These are phyloP conservation scores for Umbellularia californica DNA, from an alignment of 164 flowering plant species.

Conservation along the genomic window DNA sequence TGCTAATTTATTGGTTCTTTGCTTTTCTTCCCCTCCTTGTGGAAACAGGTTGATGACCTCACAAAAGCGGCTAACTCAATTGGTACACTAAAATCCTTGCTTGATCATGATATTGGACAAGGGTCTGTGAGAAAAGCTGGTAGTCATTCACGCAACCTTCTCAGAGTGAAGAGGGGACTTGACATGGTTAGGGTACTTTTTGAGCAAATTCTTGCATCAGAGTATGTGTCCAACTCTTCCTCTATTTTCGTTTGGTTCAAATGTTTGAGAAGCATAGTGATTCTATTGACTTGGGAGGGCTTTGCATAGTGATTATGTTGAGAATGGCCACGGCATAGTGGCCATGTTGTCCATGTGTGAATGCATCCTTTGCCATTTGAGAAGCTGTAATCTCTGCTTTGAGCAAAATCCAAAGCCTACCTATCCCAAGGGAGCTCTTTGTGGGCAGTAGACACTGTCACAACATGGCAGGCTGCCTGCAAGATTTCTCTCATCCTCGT, in stretches of 20 bases:
- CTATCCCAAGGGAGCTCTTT: no score
- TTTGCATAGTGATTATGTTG: no score
- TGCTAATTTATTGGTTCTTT: background rate
- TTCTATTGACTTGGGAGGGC: background rate
- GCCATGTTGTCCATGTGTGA: no score
- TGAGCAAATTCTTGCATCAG: constrained; percentile 62
- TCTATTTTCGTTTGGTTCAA: background rate
- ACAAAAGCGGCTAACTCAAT: constrained; percentile 64
- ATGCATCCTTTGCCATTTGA: no score
- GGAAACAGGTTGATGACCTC: constrained; percentile 68
- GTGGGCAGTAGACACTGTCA: no score
- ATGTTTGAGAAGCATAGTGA: background rate
- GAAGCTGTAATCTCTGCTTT: no score
- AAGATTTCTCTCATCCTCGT: no score
- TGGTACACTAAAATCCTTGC: constrained; percentile 39
- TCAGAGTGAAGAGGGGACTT: constrained; percentile 87
- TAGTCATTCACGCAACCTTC: constrained; percentile 84
- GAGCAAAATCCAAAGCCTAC: no score
- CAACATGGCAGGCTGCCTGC: no score
- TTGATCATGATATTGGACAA: constrained; percentile 57
- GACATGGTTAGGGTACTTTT: constrained; percentile 90
- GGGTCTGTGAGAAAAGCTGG: constrained; percentile 62
- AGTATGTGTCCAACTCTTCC: constrained; percentile 42
- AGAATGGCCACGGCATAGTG: no score
- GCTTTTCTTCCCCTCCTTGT: background rate